Percentiles rank a stretch among this genome's conserved stretches.
These are phyloP conservation scores for Pythium phragmitis DNA, from an alignment of 352 stramenopile species.

Conservation along the genomic window DNA sequence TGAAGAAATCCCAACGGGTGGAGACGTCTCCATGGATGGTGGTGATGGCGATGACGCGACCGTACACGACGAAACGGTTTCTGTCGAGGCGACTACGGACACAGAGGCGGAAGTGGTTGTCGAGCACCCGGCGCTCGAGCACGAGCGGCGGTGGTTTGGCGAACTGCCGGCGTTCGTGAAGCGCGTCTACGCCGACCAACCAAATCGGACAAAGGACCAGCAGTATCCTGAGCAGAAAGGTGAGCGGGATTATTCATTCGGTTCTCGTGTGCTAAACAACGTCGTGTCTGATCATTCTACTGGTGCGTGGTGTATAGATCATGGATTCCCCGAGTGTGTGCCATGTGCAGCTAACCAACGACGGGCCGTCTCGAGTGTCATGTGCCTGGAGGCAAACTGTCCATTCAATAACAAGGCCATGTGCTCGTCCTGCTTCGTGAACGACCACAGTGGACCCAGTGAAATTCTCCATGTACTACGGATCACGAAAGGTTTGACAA, in stretches of 20 bases:
- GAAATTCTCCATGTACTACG: constrained; percentile 9
- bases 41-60: neutral
- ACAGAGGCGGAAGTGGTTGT: neutral
- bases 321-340: constrained; percentile 1
- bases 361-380: constrained; percentile 17
- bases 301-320: neutral
- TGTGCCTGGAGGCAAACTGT: constrained; percentile 15
- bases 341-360: neutral
- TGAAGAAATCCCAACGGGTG: neutral
- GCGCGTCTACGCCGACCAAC: constrained; percentile 3
- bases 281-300: neutral
- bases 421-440: constrained; percentile 19
- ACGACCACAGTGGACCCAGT: neutral
- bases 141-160: constrained; percentile 15
- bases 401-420: neutral
- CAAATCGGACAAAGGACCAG: neutral
- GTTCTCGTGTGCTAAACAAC: neutral
- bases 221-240: neutral
- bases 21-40: neutral
- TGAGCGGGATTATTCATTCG: neutral
- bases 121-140: constrained; percentile 9
- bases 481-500: constrained; percentile 20
- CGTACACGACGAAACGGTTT: neutral
- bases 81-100: neutral
- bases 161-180: constrained; percentile 18